phyloP scores from a whole-genome alignment of 352 stramenopile genomes.

The Pythium aristosporum region DNA sequence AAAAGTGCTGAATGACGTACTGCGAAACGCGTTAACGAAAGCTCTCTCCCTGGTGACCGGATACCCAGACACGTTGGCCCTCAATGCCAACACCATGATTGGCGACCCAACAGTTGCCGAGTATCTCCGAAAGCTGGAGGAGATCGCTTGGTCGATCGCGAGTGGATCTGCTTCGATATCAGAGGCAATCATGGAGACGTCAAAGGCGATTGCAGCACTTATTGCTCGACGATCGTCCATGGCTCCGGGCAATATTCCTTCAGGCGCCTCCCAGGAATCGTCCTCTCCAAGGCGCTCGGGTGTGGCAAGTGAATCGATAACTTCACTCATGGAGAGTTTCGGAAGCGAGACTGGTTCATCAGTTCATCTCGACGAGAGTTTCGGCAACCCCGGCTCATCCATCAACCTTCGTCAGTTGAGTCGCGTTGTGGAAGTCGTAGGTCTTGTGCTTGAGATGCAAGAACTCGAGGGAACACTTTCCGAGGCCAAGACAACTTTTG shows the following conservation, averaged over 20 bases:
- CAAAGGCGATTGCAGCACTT: slow-evolving; percentile 14
- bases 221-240: slow-evolving; percentile 21
- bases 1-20: slow-evolving; percentile 63
- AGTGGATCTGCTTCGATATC: slow-evolving; percentile 9
- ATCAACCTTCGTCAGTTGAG: slow-evolving; percentile 46
- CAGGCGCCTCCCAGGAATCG: background rate
- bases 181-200: slow-evolving; percentile 16
- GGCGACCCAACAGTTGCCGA: slow-evolving; percentile 45
- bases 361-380: slow-evolving; percentile 13
- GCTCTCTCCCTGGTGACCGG: slow-evolving; percentile 37
- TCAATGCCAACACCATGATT: slow-evolving; percentile 46
- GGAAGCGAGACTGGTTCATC: slow-evolving; percentile 44
- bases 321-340: slow-evolving; percentile 9
- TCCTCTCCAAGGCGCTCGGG: slow-evolving; percentile 14
- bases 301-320: background rate
- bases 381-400: slow-evolving; percentile 7
- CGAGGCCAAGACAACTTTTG: slow-evolving; percentile 24
- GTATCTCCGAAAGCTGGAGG: slow-evolving; percentile 59
- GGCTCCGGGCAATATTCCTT: background rate
- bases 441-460: slow-evolving; percentile 46
- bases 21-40: slow-evolving; percentile 71
- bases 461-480: slow-evolving; percentile 32
- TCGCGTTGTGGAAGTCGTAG: slow-evolving; percentile 56
- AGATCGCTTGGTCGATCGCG: slow-evolving; percentile 34
- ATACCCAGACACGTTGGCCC: slow-evolving; percentile 21